These are phyloP conservation scores for Cutaneotrichosporon mucoides DNA, from an alignment of 1,284 basidiomycete genomes.

Conservation along the genomic window DNA sequence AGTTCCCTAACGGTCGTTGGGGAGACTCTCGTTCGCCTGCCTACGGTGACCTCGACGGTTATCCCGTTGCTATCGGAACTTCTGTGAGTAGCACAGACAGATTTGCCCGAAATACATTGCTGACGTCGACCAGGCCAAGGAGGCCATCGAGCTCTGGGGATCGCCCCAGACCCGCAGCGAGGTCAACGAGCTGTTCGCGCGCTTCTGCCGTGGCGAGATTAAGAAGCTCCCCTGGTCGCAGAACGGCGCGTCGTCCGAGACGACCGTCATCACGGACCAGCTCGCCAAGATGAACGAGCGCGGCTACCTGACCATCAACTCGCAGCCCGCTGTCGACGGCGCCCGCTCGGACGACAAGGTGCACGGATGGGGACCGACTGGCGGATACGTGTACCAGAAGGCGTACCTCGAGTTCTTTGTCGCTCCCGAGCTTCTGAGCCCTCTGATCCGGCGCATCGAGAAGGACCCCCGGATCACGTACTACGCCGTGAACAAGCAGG, in stretches of 20 bases:
- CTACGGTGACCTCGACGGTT: conserved; percentile 94
- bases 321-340: conserved; percentile 95
- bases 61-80: conserved; percentile 80
- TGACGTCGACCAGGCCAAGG: conserved; percentile 37
- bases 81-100: conserved; percentile 20
- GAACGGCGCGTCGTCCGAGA: conserved; percentile 78
- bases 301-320: conserved; percentile 96
- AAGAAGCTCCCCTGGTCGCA: conserved; percentile 93
- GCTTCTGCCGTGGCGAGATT: conserved; percentile 70
- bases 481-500: conserved; percentile 69
- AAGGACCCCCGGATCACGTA: conserved; percentile 88
- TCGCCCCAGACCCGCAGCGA: conserved; percentile 60
- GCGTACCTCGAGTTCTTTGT: conserved; percentile 98
- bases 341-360: conserved; percentile 76
- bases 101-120: too few species aligned
- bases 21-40: conserved; percentile 96
- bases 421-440: conserved; percentile 64
- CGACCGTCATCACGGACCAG: conserved; percentile 71
- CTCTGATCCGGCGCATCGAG: conserved; percentile 80
- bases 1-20: conserved; percentile 98
- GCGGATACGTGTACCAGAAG: conserved; percentile 96
- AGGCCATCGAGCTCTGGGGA: conserved; percentile 84
- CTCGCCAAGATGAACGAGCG: conserved; percentile 80
- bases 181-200: conserved; percentile 68
- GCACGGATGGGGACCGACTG: conserved; percentile 88